Evolutionary conservation across 2,329 filamentous ascomycete genomes (phyloP), one percentile per base, ranked within the genome.

Genomic region (Microascus cirrosus): DNA sequence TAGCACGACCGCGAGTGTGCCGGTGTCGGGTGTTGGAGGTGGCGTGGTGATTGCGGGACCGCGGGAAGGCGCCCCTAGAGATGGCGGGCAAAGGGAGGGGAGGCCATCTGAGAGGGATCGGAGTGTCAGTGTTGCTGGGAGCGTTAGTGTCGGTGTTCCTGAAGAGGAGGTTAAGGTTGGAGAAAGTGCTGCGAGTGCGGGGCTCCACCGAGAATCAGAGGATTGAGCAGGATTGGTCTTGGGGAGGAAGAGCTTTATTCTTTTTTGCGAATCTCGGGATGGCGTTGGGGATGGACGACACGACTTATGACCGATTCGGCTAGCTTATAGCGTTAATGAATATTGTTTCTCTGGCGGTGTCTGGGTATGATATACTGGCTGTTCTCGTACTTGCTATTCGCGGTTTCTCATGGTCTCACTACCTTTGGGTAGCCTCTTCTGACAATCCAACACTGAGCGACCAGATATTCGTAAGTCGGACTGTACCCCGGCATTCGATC

Each of bases 121-220:
- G 53, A 72, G 73, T 6, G 63, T 68, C 65, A 82, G 77, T 59
- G 65, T 74, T 5, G 62, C 71, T 1, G 70, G 73, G 24, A 77
- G 73, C 59, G 67, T 77, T 1, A 78, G 70, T 5, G 74, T 82
- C 0, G 81, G 81, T 2, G 81, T 83, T 2, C 76, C 80, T 0
- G 82, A 84, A 51, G 81, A 84, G 53, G 81, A 83, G 65, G 68
- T 85, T 51, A 74, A 75, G 56, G 81, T 85, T 32, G 82, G 82
- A 1, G 82, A 85, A 71, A 85, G 82, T 61, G 82, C 82, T 1
- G 79, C 81, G 1, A 83, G 79, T 63, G 69, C 72, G 0, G 72
- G 73, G 0, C 58, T 73, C 11, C 58, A 42, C n/a, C 52, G 28
- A 52, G 28, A n/a, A 35, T 22, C 28, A 32, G 28, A 32, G 20